Base-by-base conservation (phyloP, 495 filamentous ascomycete species). In the Stereocaulon alpinum region DNA sequence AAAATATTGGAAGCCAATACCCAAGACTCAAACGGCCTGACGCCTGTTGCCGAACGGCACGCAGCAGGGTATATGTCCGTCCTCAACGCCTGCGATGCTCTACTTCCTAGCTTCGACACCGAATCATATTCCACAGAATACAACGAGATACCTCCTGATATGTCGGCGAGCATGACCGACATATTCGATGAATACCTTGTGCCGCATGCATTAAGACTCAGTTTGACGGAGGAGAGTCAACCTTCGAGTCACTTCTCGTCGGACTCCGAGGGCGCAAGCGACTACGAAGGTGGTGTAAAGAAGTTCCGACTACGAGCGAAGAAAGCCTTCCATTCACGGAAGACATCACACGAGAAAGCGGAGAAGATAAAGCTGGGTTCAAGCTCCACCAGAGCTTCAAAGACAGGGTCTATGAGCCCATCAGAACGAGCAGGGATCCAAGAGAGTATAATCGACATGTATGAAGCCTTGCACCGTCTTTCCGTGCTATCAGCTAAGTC, bases 401-500 rank as follows among this genome's bases (percentile, higher is more conserved):
- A 34, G 40, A 51, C 24, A 0, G 27, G 22, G 24, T 37, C 30
- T 10, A 24, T 44, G 15, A 32, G 22, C n/a, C 11, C 18, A 20
- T 14, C 58, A 6, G 50, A 54, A 29, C 56, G 58, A 61, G 58
- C 61, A 42, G 63, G 52, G 1, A 51, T 60, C 15, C 67, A 65
- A 20, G 51, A 64, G n/a, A 64, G 53, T 41, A 62, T 53, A 18
- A 24, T 59, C 3, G 59, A 63, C 32, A 50, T 61, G 60, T 60
- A 62, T 11, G 64, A 69, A 22, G 56, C 66, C 52, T 29, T 72
- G 34, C 62, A 62, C 5, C 40, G 65, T 18, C 32, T 70, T 14
- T 73, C 71, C 11, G 40, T 71, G 37, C 17, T 37, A 17, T 63
- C 69, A 37, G 62, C 63, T 32, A 47, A 61, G 42, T 49, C 67